Conservation (phyloP, 129 eudicot genomes). For the Flaveria trinervia region DNA sequence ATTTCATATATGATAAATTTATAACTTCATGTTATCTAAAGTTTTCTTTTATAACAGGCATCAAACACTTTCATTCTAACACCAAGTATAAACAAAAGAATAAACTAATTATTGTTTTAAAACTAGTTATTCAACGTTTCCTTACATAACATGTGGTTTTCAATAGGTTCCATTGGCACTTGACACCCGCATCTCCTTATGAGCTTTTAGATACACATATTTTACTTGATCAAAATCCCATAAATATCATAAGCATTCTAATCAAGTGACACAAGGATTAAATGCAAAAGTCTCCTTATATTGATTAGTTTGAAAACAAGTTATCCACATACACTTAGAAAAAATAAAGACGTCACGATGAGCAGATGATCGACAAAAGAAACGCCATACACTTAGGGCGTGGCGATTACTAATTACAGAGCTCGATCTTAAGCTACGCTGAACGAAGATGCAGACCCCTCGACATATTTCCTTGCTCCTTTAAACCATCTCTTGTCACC, state of each 20-base stretch:
- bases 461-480: slow-evolving; percentile 82
- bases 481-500: slow-evolving; percentile 98
- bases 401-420: slow-evolving; percentile 40
- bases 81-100: no score
- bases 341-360: slow-evolving; percentile 23
- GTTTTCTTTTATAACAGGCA: no score
- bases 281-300: slow-evolving; percentile 34
- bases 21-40: no score
- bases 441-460: slow-evolving; percentile 71
- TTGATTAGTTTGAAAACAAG: slow-evolving; percentile 35
- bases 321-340: slow-evolving; percentile 41
- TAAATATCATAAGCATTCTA: slow-evolving; percentile 2
- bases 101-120: no score
- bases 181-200: no score
- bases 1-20: no score
- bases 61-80: no score
- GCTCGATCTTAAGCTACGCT: slow-evolving; percentile 62
- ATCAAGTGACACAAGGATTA: not conserved
- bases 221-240: not conserved
- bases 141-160: no score
- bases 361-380: slow-evolving; percentile 14
- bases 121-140: no score
- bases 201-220: no score
- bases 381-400: slow-evolving; percentile 30
- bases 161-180: no score